Evolutionary conservation across 257 asterid species (phyloP).

Genomic region (Cruciata laevipes): DNA sequence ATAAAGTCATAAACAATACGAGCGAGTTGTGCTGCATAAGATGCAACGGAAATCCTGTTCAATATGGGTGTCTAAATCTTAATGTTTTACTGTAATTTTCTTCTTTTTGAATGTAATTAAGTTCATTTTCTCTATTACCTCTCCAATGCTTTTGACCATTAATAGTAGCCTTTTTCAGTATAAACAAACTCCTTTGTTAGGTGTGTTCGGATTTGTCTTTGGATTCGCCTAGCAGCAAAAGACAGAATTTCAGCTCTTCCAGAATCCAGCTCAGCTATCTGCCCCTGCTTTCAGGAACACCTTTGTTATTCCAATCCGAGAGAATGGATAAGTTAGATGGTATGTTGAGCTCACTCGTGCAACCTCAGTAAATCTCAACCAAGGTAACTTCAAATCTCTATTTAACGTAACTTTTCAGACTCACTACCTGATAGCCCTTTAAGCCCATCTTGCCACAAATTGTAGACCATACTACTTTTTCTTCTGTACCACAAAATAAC

Average conservation of each 20-base stretch:
- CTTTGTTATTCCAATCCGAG: conserved; percentile 86
- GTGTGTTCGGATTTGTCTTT: conserved; percentile 78
- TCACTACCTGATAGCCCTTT: conserved; percentile 75
- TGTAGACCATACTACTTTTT: conserved; percentile 70
- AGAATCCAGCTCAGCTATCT: conserved; percentile 96
- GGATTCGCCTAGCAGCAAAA: conserved; percentile 67
- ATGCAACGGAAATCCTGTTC: conserved; percentile 1
- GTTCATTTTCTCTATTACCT: conserved; percentile 41
- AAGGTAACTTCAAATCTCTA: conserved; percentile 12
- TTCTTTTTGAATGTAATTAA: neutral
- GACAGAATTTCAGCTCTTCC: conserved; percentile 82
- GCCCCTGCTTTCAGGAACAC: conserved; percentile 96
- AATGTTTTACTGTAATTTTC: neutral
- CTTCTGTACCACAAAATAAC: conserved; percentile 40
- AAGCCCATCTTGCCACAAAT: conserved; percentile 76
- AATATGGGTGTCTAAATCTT: too few species aligned
- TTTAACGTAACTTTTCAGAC: neutral
- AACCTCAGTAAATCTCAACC: conserved; percentile 7
- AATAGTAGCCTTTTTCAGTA: conserved; percentile 60
- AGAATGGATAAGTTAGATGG: conserved; percentile 6
- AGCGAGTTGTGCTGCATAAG: conserved; percentile 60
- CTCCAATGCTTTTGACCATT: conserved; percentile 68
- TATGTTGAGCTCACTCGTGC: neutral
- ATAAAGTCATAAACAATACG: conserved; percentile 56
- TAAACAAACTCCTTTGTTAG: conserved; percentile 63